A percentile compares a stretch with the other conserved stretches of the same genome.
Conservation (phyloP, 805 yeast species). For the Teunomyces pallodes region DNA sequence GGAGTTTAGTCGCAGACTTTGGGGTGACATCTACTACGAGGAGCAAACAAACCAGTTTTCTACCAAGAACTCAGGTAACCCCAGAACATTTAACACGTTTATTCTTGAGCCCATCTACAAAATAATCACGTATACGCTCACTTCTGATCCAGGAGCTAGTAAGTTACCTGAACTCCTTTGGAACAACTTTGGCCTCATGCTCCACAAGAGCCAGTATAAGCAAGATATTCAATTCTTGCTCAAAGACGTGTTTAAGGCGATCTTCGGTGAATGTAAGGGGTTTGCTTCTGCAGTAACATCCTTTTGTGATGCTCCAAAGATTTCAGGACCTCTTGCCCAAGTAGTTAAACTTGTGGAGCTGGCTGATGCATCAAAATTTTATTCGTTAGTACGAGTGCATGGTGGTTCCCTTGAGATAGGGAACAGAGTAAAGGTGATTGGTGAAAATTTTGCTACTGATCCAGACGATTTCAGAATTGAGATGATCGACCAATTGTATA, state of each 20-base stretch:
- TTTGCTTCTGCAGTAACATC: slow-evolving; percentile 48
- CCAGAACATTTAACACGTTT: slow-evolving; percentile 58
- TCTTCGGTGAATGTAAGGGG: slow-evolving; percentile 53
- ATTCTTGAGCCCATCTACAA: slow-evolving; percentile 82
- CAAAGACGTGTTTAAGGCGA: slow-evolving; percentile 47
- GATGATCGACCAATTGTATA: slow-evolving; percentile 40
- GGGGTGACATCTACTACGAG: slow-evolving; percentile 74
- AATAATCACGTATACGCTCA: slow-evolving; percentile 56
- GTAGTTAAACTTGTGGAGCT: slow-evolving; percentile 55
- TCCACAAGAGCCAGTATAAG: slow-evolving; percentile 40
- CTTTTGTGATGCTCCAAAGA: slow-evolving; percentile 26
- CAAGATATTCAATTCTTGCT: slow-evolving; percentile 62
- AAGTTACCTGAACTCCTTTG: slow-evolving; percentile 45
- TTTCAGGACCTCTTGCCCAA: slow-evolving; percentile 16
- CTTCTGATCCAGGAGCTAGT: slow-evolving; percentile 41
- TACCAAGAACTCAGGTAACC: slow-evolving; percentile 16
- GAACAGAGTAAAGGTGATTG: slow-evolving; percentile 50
- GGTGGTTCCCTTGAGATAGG: slow-evolving; percentile 58
- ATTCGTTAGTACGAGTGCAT: slow-evolving; percentile 59
- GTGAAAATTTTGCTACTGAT: slow-evolving; percentile 50
- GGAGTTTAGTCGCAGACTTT: slow-evolving; percentile 53
- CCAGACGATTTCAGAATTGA: slow-evolving; percentile 51
- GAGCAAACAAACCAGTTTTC: slow-evolving; percentile 44
- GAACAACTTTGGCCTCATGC: slow-evolving; percentile 44
- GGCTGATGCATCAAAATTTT: slow-evolving; percentile 50